These are phyloP conservation scores for Xylaria sp. DNA, from an alignment of 2,329 filamentous ascomycete genomes.

Conservation along the genomic window DNA sequence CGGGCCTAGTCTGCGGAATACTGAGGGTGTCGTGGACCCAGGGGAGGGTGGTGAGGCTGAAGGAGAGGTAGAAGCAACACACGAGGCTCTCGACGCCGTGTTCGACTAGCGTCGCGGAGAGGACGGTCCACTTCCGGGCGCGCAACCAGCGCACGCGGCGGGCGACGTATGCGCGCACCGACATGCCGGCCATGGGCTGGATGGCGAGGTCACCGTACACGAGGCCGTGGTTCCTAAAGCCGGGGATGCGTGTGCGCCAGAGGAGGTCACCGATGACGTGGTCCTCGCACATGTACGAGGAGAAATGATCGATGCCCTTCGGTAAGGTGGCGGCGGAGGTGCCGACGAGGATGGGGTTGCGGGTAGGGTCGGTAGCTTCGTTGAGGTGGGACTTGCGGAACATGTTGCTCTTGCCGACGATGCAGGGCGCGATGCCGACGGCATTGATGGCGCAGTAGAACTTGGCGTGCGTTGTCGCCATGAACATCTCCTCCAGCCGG, in stretches of 20 bases:
- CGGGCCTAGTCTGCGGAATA: constrained; percentile 73
- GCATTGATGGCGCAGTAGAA: constrained; percentile 99
- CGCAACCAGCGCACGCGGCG: constrained; percentile 90
- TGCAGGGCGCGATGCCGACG: constrained; percentile 88
- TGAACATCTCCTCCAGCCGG: constrained; percentile 91
- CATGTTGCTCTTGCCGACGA: constrained; percentile 98
- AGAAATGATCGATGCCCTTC: constrained; percentile 89
- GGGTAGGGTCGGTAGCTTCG: constrained; percentile 68
- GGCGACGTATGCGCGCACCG: constrained; percentile 78
- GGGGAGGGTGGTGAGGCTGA: constrained; percentile 78
- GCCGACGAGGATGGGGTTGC: constrained; percentile 56
- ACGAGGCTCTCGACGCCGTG: constrained; percentile 90
- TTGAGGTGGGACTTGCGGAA: constrained; percentile 93
- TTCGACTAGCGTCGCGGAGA: constrained; percentile 88
- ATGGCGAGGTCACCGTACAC: constrained; percentile 88
- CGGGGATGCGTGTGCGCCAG: constrained; percentile 76
- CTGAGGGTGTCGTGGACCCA: constrained; percentile 65
- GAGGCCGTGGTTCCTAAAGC: constrained; percentile 82
- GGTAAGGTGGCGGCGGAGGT: constrained; percentile 56
- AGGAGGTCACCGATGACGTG: constrained; percentile 93
- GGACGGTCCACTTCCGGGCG: constrained; percentile 93
- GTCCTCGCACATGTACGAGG: constrained; percentile 96
- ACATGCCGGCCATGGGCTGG: constrained; percentile 88
- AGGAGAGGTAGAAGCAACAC: constrained; percentile 83
- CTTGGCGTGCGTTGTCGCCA: constrained; percentile 93